Evolutionary conservation across 2,329 filamentous ascomycete genomes (phyloP).

Genomic region (Massarina eburnea): DNA sequence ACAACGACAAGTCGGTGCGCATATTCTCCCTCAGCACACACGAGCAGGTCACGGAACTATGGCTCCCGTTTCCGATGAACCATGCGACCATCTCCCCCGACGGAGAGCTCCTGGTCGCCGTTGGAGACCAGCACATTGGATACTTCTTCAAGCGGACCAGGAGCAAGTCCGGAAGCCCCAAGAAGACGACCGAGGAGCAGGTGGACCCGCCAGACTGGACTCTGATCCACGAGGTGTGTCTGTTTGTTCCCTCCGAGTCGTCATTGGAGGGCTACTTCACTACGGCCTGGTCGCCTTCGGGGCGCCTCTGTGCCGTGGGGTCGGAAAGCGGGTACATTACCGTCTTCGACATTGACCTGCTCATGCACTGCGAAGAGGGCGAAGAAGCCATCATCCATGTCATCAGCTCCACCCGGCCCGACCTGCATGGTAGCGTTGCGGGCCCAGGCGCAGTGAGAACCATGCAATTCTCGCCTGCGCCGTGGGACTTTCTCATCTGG

Average conservation of each 20-base stretch:
- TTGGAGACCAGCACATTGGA: conserved; percentile 83
- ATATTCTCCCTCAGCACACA: conserved; percentile 75
- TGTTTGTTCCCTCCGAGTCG: conserved; percentile 44
- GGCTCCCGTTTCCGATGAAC: conserved; percentile 85
- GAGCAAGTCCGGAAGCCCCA: conserved; percentile 25
- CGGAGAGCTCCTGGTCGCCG: conserved; percentile 75
- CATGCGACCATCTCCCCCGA: conserved; percentile 92
- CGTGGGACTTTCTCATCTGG: conserved; percentile 90
- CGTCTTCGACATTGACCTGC: conserved; percentile 63
- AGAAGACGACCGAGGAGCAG: conserved; percentile 24
- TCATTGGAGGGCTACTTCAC: conserved; percentile 67
- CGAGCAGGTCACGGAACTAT: conserved; percentile 68
- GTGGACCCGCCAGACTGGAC: conserved; percentile 43
- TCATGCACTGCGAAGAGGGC: conserved; percentile 45
- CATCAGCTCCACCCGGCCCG: conserved; percentile 76
- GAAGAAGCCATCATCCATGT: conserved; percentile 69
- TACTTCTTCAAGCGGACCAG: conserved; percentile 73
- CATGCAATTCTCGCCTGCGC: conserved; percentile 88
- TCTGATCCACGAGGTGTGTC: conserved; percentile 42
- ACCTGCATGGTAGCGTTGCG: conserved; percentile 47
- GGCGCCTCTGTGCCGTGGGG: conserved; percentile 71
- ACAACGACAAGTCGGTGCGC: conserved; percentile 88
- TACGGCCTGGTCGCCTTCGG: conserved; percentile 73
- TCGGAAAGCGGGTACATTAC: conserved; percentile 81
- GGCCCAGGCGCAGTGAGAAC: conserved; percentile 77